Percentiles rank a stretch among this genome's conserved stretches.
phyloP scores from a whole-genome alignment of 2,329 filamentous ascomycete species.

The Aureobasidium lini region DNA sequence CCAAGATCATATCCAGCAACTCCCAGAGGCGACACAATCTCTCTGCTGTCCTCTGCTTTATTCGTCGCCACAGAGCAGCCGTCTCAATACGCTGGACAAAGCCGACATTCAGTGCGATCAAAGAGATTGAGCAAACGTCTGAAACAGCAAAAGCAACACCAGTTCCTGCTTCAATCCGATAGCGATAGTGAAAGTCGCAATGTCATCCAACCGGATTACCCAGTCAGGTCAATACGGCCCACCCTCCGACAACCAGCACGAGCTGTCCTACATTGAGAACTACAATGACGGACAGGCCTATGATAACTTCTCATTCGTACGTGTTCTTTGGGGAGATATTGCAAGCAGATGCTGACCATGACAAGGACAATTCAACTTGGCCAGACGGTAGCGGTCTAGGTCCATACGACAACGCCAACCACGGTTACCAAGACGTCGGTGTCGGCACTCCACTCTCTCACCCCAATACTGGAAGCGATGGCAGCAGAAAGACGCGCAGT shows the following conservation, averaged over 20 bases:
- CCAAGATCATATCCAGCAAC: neutral
- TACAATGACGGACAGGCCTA: conserved; percentile 34
- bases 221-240: neutral
- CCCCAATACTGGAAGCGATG: conserved; percentile 35
- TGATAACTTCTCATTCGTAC: conserved; percentile 25
- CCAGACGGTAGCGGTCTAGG: conserved; percentile 1
- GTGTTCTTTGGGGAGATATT: neutral
- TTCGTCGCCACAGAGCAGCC: neutral
- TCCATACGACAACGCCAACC: conserved; percentile 13
- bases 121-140: conserved; percentile 11
- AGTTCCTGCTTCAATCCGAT: neutral
- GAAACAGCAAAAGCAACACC: conserved; percentile 15
- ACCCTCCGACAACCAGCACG: conserved; percentile 19
- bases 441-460: conserved; percentile 30
- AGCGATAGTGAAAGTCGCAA: conserved; percentile 7
- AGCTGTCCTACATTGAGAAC: conserved; percentile 35
- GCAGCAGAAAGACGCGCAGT: conserved; percentile 33
- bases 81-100: conserved; percentile 7
- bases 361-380: conserved; percentile 8
- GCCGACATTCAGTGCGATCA: neutral
- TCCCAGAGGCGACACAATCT: conserved; percentile 5
- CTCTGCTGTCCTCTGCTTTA: conserved; percentile 5
- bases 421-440: conserved; percentile 20
- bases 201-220: conserved; percentile 6
- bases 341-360: conserved; percentile 8